A percentile compares a stretch with the other conserved stretches of the same genome.
phyloP scores from a whole-genome alignment of 441 rosid species.

The Adansonia gregorii region DNA sequence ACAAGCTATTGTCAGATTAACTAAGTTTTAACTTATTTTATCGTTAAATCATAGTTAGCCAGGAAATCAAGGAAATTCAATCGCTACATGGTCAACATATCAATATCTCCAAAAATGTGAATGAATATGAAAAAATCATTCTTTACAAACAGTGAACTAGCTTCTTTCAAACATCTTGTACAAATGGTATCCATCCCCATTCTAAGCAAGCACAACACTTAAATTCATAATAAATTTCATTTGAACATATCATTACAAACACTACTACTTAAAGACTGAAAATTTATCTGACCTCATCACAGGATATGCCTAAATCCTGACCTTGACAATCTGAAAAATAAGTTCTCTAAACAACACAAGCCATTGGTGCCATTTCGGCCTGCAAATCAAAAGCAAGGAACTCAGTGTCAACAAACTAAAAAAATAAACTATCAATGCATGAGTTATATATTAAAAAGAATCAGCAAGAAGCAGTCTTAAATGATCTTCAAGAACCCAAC shows the following conservation, averaged over 20 bases:
- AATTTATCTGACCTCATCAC: constrained; percentile 32
- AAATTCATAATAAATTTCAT: constrained; percentile 25
- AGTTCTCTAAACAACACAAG: constrained; percentile 20
- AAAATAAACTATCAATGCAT: background rate
- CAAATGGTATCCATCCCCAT: constrained; percentile 24
- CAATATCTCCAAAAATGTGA: constrained; percentile 11
- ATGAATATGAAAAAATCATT: constrained; percentile 15
- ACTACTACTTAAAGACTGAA: constrained; percentile 28
- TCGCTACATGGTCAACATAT: background rate
- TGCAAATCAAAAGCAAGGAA: constrained; percentile 29
- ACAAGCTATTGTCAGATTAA: background rate
- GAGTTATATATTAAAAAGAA: background rate
- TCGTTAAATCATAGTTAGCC: too few relatives aligned
- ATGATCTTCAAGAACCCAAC: background rate
- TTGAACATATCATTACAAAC: constrained; percentile 36
- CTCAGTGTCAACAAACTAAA: background rate
- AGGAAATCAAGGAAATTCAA: background rate
- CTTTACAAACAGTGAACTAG: constrained; percentile 34
- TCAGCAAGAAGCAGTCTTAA: constrained; percentile 7
- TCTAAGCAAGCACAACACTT: constrained; percentile 30
- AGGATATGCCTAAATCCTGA: constrained; percentile 26
- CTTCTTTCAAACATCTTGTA: constrained; percentile 24
- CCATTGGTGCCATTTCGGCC: constrained; percentile 30
- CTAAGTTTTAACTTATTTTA: too few relatives aligned
- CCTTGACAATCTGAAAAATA: constrained; percentile 19